Evolutionary conservation across 495 filamentous ascomycete genomes (phyloP), one percentile per base, ranked within the genome.

Genomic region (Cladorrhinum samala): DNA sequence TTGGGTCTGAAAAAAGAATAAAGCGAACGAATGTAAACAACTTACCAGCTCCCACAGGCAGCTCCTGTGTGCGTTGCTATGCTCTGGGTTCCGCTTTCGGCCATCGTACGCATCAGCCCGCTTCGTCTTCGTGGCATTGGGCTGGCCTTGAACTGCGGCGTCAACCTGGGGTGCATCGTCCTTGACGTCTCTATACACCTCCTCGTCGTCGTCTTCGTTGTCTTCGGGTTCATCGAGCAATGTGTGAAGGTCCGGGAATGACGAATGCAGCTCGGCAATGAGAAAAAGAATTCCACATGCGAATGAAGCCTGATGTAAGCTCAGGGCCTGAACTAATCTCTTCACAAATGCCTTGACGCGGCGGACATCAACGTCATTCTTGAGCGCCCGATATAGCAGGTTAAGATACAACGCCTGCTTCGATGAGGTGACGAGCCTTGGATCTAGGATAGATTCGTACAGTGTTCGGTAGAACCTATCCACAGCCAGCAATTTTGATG

Each of bases 371-470:
- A 89, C 74, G 58, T 98, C 93, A 7, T 84, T 80, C 73, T 91
- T 96, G 50, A 98, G 72, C 8, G 90, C 78, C 54, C 87, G 84
- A 76, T 87, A 96, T 1, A 98, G 70, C 0, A 98, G 77, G 61
- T 98, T 97, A 42, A 98, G 79, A 61, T 96, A 97, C 50, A 98
- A 73, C 1, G 91, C 83, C 64, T 98, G 94, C 68, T 97, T 97
- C 13, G 94, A 97, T 9, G 92, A 94, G 2, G 79, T 87, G 38
- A 89, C 72, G 2, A 98, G 82, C 14, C 93, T 83, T 5, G 89
- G 88, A 59, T 98, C 93, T 9, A 97, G 74, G 7, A 98, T 78
- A 3, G 91, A 95, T 66, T 97, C 92, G 64, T 98, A 98, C 19
- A 98, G 74, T 2, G 91, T 95, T 27, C 91, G 80, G 69, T 96